These are phyloP conservation scores for Alternaria burnsii DNA, from an alignment of 2,329 filamentous ascomycete species.

Conservation along the genomic window DNA sequence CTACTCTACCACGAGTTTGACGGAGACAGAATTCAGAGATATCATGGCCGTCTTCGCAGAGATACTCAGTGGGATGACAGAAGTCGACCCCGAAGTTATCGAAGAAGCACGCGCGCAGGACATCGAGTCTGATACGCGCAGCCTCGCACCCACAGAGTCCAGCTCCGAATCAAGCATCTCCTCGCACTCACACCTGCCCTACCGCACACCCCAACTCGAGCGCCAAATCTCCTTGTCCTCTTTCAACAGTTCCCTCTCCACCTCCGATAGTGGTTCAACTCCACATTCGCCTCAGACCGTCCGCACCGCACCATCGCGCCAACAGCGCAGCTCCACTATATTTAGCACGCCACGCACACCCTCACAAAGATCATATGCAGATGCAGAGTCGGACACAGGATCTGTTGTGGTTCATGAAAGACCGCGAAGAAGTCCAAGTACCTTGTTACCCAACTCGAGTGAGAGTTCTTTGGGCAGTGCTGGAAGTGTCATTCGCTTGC, in stretches of 20 bases:
- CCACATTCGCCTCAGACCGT: constrained; percentile 39
- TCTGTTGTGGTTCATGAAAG: constrained; percentile 31
- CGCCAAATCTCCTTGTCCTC: constrained; percentile 32
- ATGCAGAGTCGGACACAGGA: constrained; percentile 34
- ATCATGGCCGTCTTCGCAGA: constrained; percentile 88
- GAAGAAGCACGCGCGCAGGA: constrained; percentile 49
- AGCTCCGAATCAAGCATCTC: constrained; percentile 26
- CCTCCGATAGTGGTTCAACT: constrained; percentile 21
- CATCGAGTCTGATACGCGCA: constrained; percentile 40
- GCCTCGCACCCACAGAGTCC: constrained; percentile 45
- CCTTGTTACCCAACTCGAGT: constrained; percentile 43
- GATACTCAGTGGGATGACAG: constrained; percentile 77
- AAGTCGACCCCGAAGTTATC: constrained; percentile 65
- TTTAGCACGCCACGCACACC: constrained; percentile 36
- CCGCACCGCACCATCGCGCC: constrained; percentile 42
- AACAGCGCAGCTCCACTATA: constrained; percentile 29
- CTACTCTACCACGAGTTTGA: constrained; percentile 76
- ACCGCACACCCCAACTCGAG: constrained; percentile 40
- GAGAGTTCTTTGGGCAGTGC: constrained; percentile 36
- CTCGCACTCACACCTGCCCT: constrained; percentile 35
- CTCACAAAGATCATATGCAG: constrained; percentile 33
- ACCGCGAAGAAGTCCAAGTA: constrained; percentile 39
- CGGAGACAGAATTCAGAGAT: constrained; percentile 74
- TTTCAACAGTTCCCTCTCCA: constrained; percentile 20
- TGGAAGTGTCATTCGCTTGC: constrained; percentile 39